Conservation (phyloP, 441 rosid species). For the Erysimum cheiri region DNA sequence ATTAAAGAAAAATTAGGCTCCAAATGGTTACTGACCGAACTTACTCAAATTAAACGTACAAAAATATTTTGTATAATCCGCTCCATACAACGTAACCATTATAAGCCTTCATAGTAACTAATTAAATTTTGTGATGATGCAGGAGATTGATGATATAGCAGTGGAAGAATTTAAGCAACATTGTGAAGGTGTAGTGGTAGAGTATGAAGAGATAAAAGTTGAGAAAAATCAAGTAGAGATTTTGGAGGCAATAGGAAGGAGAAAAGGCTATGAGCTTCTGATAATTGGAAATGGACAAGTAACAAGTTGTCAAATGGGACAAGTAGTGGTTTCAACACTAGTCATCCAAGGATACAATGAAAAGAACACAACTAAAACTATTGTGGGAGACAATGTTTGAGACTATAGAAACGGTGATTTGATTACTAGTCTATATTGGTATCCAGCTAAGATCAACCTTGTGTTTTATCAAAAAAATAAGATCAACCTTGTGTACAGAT, state of each 20-base stretch:
- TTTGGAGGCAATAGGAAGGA: slow-evolving; percentile 34
- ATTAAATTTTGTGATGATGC: not conserved
- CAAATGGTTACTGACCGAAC: no score
- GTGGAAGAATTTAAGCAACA: slow-evolving; percentile 34
- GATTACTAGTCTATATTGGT: not conserved
- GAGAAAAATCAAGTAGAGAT: slow-evolving; percentile 22
- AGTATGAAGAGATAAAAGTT: slow-evolving; percentile 27
- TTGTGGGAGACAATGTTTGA: slow-evolving; percentile 25
- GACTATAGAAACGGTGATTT: not conserved
- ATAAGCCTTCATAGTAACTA: slow-evolving; percentile 33
- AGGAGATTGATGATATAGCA: slow-evolving; percentile 43
- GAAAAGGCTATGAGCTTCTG: slow-evolving; percentile 42
- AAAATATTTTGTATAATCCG: not conserved
- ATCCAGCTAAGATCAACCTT: no score
- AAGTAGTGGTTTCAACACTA: slow-evolving; percentile 16
- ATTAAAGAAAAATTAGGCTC: not conserved
- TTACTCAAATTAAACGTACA: no score
- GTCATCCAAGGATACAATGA: slow-evolving; percentile 15
- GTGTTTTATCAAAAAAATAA: no score
- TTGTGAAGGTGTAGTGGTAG: slow-evolving; percentile 31
- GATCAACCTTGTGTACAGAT: not conserved
- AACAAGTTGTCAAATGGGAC: slow-evolving; percentile 21
- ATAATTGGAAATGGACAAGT: slow-evolving; percentile 41
- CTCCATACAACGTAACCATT: not conserved
- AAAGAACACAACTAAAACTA: not conserved